Percentiles rank a stretch among this genome's conserved stretches.
Conservation (phyloP, 495 filamentous ascomycete genomes). For the Podospora pseudocomata region DNA sequence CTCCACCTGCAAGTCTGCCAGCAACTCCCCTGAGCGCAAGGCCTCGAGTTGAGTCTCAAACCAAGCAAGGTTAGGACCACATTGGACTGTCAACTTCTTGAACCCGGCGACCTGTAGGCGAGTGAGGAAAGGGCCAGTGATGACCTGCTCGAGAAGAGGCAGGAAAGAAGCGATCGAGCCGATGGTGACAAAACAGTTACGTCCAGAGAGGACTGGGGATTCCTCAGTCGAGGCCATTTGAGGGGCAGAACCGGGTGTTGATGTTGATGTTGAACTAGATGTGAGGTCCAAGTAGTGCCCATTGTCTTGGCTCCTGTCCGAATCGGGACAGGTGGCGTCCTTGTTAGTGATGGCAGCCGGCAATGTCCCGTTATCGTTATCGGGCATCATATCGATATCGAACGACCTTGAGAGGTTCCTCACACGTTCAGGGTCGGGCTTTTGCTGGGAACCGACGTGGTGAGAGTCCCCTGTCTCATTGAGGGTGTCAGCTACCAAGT, state of each 20-base stretch:
- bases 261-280: background rate
- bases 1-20: slow-evolving; percentile 44
- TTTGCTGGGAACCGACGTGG: no score
- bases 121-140: slow-evolving; percentile 57
- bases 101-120: slow-evolving; percentile 54
- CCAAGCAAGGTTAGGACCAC: slow-evolving; percentile 55
- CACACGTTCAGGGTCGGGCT: no score
- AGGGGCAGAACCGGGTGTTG: background rate
- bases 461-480: no score
- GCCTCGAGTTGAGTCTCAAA: slow-evolving; percentile 24
- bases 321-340: background rate
- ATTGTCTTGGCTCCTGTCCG: slow-evolving; percentile 6
- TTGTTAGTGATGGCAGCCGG: slow-evolving; percentile 6
- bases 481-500: no score
- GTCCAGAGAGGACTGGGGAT: slow-evolving; percentile 5
- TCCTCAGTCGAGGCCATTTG: background rate
- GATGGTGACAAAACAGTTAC: slow-evolving; percentile 68
- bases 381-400: background rate
- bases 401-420: background rate
- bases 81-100: slow-evolving; percentile 68
- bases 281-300: background rate
- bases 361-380: background rate
- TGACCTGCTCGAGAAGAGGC: slow-evolving; percentile 61
- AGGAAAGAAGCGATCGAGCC: slow-evolving; percentile 87
- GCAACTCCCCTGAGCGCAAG: slow-evolving; percentile 13